Percentiles rank a stretch among this genome's conserved stretches.
Evolutionary conservation across 2,329 filamentous ascomycete genomes (phyloP).

Genomic region (Thelonectria rubi): DNA sequence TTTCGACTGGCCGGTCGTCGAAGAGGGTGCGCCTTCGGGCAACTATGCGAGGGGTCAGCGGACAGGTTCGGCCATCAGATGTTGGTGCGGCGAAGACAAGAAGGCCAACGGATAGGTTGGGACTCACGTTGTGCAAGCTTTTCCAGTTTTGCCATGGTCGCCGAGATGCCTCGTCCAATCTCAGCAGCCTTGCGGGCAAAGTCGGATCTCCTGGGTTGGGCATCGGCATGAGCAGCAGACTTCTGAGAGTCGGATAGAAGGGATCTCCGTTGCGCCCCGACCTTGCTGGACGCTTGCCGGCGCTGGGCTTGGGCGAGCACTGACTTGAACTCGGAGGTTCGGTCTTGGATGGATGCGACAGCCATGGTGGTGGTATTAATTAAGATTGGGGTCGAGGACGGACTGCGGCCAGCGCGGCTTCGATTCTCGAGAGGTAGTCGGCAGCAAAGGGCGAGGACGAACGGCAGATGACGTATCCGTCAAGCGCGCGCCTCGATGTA

Average conservation of each 20-base stretch:
- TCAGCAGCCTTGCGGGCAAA: slow-evolving; percentile 92
- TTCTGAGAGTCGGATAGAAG: slow-evolving; percentile 80
- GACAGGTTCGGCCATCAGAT: not conserved
- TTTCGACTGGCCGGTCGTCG: slow-evolving; percentile 95
- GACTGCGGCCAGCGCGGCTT: slow-evolving; percentile 50
- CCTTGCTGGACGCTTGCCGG: slow-evolving; percentile 78
- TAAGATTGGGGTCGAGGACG: slow-evolving; percentile 30
- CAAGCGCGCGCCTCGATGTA: slow-evolving; percentile 3
- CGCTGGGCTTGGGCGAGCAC: slow-evolving; percentile 88
- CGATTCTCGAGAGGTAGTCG: slow-evolving; percentile 29
- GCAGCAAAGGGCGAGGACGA: slow-evolving; percentile 5
- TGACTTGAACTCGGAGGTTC: slow-evolving; percentile 92
- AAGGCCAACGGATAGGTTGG: not conserved
- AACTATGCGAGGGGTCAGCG: slow-evolving; percentile 58
- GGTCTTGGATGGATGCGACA: slow-evolving; percentile 88
- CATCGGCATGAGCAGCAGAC: slow-evolving; percentile 64
- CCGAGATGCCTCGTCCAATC: slow-evolving; percentile 90
- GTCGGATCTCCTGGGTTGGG: slow-evolving; percentile 76
- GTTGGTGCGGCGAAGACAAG: not conserved
- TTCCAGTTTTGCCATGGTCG: slow-evolving; percentile 94
- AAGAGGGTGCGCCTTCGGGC: slow-evolving; percentile 98
- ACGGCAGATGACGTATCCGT: not conserved
- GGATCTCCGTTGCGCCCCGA: slow-evolving; percentile 80
- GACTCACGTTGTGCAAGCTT: slow-evolving; percentile 82
- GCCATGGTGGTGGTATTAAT: slow-evolving; percentile 58